Evolutionary conservation across 768 basidiomycete genomes (phyloP).

Genomic region (Collybia nuda): DNA sequence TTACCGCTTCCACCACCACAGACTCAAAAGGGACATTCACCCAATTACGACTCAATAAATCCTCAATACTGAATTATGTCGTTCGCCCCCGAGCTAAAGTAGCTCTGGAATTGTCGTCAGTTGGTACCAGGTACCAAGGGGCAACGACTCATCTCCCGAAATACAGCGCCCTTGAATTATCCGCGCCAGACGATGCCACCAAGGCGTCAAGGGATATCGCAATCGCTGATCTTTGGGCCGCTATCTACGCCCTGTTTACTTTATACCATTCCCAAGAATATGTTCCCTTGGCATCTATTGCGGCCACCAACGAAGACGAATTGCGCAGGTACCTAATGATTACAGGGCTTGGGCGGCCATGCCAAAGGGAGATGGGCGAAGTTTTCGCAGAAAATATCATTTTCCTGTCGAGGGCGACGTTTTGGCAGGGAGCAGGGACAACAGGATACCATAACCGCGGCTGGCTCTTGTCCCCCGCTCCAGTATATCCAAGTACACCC

Average conservation of each 20-base stretch:
- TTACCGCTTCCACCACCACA: constrained; percentile 12
- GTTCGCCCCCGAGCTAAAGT: constrained; percentile 7
- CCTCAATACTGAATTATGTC: constrained; percentile 17
- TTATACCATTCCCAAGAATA: constrained; percentile 35
- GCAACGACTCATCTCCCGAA: constrained; percentile 26
- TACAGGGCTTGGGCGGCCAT: constrained; percentile 33
- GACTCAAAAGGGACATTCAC: constrained; percentile 10
- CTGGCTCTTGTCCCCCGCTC: constrained; percentile 24
- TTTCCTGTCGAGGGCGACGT: constrained; percentile 40
- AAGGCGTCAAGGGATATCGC: constrained; percentile 17
- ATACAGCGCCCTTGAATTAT: constrained; percentile 23
- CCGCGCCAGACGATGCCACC: constrained; percentile 11
- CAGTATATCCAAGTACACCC: constrained; percentile 34
- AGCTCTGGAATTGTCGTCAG: constrained; percentile 23
- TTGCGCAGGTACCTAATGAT: constrained; percentile 34
- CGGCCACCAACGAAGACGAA: constrained; percentile 27
- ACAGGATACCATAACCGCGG: constrained; percentile 25
- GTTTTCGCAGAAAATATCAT: constrained; percentile 20
- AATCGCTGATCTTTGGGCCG: constrained; percentile 37
- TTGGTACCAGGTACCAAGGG: constrained; percentile 27
- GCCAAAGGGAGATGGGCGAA: constrained; percentile 13
- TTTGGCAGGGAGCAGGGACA: constrained; percentile 53
- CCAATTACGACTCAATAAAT: constrained; percentile 20
- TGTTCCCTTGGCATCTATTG: constrained; percentile 36
- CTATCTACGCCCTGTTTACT: constrained; percentile 40